Evolutionary conservation across 306 rosid species (phyloP).

Genomic region (Pterocarpus macrocarpus): DNA sequence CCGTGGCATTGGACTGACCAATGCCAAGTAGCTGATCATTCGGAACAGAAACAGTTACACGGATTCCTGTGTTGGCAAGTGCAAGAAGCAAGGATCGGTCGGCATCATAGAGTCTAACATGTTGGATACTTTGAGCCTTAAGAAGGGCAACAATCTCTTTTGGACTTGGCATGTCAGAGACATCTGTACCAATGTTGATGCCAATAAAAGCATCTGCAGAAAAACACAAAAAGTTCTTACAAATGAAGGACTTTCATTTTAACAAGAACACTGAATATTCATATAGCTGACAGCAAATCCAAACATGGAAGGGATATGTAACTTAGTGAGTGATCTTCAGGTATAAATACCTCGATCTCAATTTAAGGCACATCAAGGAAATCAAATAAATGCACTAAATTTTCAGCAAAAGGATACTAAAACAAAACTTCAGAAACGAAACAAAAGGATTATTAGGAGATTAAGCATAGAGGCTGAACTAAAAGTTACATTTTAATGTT

Average conservation of each 20-base stretch:
- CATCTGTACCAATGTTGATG: slow-evolving; percentile 86
- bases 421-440: too few relatives aligned
- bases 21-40: slow-evolving; percentile 92
- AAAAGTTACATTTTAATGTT: too few relatives aligned
- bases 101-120: slow-evolving; percentile 82
- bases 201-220: slow-evolving; percentile 84
- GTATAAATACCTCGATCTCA: too few relatives aligned
- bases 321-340: neutral
- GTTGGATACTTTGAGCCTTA: slow-evolving; percentile 81
- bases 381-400: too few relatives aligned
- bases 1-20: slow-evolving; percentile 95
- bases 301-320: slow-evolving; percentile 4
- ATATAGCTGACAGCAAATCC: neutral
- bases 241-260: slow-evolving; percentile 22
- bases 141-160: slow-evolving; percentile 85
- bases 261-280: neutral
- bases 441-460: too few relatives aligned
- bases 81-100: slow-evolving; percentile 82
- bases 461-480: too few relatives aligned
- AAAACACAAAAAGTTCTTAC: neutral
- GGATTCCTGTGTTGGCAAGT: slow-evolving; percentile 85
- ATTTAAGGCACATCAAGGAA: too few relatives aligned
- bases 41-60: slow-evolving; percentile 82
- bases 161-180: slow-evolving; percentile 87
- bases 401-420: too few relatives aligned